Conservation (phyloP, 2,329 filamentous ascomycete genomes). For the Fusarium anguioides region DNA sequence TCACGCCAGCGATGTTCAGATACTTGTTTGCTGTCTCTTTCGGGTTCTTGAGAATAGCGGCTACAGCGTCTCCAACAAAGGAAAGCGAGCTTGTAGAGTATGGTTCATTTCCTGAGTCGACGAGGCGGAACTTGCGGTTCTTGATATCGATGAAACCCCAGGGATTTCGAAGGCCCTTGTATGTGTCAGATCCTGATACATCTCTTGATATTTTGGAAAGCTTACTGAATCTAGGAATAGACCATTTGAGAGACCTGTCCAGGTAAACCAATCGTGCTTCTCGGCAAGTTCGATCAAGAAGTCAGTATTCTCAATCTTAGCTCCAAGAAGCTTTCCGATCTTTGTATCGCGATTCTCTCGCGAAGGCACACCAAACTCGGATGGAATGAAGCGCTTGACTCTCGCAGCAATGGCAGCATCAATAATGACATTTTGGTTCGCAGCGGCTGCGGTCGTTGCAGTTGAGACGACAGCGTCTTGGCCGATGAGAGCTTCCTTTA, state of each 20-base stretch:
- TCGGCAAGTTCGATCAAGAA: constrained; percentile 11
- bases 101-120: constrained; percentile 8
- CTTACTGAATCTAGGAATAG: constrained; percentile 14
- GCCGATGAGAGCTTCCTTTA: not conserved
- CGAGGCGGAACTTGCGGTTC: constrained; percentile 8
- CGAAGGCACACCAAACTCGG: constrained; percentile 15
- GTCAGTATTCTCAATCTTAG: constrained; percentile 9
- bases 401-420: constrained; percentile 1
- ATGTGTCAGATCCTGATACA: not conserved
- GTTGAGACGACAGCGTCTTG: constrained; percentile 7
- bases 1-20: constrained; percentile 7
- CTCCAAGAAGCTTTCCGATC: not conserved
- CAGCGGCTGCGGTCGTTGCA: not conserved
- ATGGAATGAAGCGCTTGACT: constrained; percentile 2
- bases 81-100: constrained; percentile 8
- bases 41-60: not conserved
- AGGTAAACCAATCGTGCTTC: constrained; percentile 13
- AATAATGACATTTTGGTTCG: not conserved
- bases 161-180: not conserved
- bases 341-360: constrained; percentile 1
- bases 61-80: not conserved
- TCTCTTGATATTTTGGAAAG: rapidly evolving
- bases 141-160: constrained; percentile 1
- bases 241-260: constrained; percentile 1
- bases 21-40: constrained; percentile 6